Evolutionary conservation across 2,329 filamentous ascomycete genomes (phyloP).

Genomic region (Hypoxylon sp.): DNA sequence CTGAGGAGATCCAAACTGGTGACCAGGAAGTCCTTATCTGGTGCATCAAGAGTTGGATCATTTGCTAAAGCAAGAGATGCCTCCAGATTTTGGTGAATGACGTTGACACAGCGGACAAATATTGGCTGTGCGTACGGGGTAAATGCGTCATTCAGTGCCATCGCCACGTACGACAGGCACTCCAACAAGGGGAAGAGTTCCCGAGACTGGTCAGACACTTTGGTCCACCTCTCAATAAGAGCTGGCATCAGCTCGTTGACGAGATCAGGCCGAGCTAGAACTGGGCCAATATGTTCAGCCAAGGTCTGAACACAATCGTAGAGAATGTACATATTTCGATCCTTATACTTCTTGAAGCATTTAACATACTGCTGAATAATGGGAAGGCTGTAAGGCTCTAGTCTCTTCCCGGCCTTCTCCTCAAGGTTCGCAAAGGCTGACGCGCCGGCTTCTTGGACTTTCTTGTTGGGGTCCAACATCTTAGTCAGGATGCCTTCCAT

Average conservation of each 20-base stretch:
- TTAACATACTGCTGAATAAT: conserved; percentile 93
- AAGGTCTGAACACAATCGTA: conserved; percentile 99
- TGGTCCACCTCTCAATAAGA: conserved; percentile 88
- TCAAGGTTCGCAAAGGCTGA: conserved; percentile 97
- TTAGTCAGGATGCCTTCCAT: conserved; percentile 95
- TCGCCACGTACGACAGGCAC: conserved; percentile 93
- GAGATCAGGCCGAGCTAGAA: conserved; percentile 85
- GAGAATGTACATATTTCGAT: conserved; percentile 98
- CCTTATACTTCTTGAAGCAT: conserved; percentile 97
- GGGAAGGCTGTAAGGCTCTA: conserved; percentile 88
- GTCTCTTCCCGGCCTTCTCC: conserved; percentile 86
- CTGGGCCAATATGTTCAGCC: conserved; percentile 88
- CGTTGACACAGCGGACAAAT: conserved; percentile 88
- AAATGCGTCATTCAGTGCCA: conserved; percentile 86
- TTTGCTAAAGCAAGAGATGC: conserved; percentile 79
- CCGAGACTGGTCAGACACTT: conserved; percentile 87
- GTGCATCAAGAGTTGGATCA: conserved; percentile 79
- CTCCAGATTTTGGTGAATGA: conserved; percentile 93
- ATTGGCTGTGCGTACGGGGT: conserved; percentile 88
- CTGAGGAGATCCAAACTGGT: conserved; percentile 95
- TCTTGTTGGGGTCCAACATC: conserved; percentile 98
- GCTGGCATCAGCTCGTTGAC: conserved; percentile 92
- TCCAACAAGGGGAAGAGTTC: conserved; percentile 97
- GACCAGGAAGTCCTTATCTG: conserved; percentile 97
- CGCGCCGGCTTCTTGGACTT: conserved; percentile 95